Evolutionary conservation across 2,329 filamentous ascomycete species (phyloP).

Genomic region (Bipolaris oryzae): DNA sequence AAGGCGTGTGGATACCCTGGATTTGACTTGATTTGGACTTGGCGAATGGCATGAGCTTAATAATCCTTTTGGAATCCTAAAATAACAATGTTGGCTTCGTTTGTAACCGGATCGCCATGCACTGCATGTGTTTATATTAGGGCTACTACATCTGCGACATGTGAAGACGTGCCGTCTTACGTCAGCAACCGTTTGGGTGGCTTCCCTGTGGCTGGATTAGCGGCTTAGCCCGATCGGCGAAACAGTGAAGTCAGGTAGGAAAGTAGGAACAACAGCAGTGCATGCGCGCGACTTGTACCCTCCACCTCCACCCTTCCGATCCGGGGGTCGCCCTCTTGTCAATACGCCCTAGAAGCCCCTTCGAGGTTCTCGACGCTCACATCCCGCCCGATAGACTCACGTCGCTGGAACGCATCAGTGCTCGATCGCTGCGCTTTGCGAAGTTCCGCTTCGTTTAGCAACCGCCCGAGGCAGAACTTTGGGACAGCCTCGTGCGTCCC

Average conservation of each 20-base stretch:
- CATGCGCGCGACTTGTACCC: slow-evolving; percentile 7
- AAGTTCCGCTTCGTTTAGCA: slow-evolving; percentile 10
- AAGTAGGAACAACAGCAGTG: neutral
- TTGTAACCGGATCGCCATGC: neutral
- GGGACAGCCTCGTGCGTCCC: neutral
- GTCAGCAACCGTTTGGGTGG: slow-evolving; percentile 17
- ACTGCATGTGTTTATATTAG: neutral
- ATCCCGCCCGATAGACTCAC: neutral
- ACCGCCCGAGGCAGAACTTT: slow-evolving; percentile 3
- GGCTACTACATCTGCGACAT: slow-evolving; percentile 1
- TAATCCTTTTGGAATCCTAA: neutral
- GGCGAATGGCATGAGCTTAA: neutral
- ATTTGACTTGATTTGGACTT: neutral
- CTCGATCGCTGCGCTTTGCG: neutral
- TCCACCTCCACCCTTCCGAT: slow-evolving; percentile 12
- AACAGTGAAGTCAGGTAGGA: slow-evolving; percentile 14
- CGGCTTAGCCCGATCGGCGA: slow-evolving; percentile 12
- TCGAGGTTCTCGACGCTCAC: neutral
- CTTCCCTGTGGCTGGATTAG: slow-evolving; percentile 13
- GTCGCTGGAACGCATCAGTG: neutral
- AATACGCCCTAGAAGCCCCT: neutral
- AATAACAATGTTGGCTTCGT: neutral
- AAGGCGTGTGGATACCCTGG: slow-evolving; percentile 3
- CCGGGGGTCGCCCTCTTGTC: slow-evolving; percentile 13
- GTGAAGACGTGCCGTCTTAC: slow-evolving; percentile 7